Conservation (phyloP, 2,329 filamentous ascomycete genomes). For the Nemania diffusa region DNA sequence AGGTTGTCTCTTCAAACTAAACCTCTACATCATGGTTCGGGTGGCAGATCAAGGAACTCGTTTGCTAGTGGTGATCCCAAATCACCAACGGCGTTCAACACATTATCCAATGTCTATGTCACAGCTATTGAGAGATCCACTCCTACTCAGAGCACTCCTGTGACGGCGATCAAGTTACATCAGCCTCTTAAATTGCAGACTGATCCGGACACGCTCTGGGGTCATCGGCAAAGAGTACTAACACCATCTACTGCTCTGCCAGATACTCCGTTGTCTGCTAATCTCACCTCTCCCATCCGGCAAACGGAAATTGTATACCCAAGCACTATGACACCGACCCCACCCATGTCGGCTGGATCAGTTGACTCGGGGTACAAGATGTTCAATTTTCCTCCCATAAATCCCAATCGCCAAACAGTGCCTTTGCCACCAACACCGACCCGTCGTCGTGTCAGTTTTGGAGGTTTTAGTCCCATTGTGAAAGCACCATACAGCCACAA, state of each 20-base stretch:
- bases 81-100: slow-evolving; percentile 73
- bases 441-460: slow-evolving; percentile 53
- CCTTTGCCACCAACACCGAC: slow-evolving; percentile 52
- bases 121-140: slow-evolving; percentile 70
- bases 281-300: slow-evolving; percentile 60
- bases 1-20: slow-evolving; percentile 68
- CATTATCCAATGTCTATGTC: slow-evolving; percentile 72
- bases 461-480: slow-evolving; percentile 40
- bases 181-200: slow-evolving; percentile 54
- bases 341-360: slow-evolving; percentile 65
- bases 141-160: slow-evolving; percentile 58
- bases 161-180: slow-evolving; percentile 61
- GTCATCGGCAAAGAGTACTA: slow-evolving; percentile 50
- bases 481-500: slow-evolving; percentile 68
- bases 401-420: slow-evolving; percentile 42
- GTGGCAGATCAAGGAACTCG: slow-evolving; percentile 53
- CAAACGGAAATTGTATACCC: slow-evolving; percentile 60
- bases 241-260: slow-evolving; percentile 61
- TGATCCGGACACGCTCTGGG: slow-evolving; percentile 47
- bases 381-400: slow-evolving; percentile 59
- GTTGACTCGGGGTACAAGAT: slow-evolving; percentile 55
- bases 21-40: slow-evolving; percentile 53
- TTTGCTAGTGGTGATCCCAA: slow-evolving; percentile 63
- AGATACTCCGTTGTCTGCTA: slow-evolving; percentile 65
- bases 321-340: slow-evolving; percentile 68